Evolutionary conservation across 1,284 basidiomycete genomes (phyloP).

Genomic region (Heterobasidion parviporum): DNA sequence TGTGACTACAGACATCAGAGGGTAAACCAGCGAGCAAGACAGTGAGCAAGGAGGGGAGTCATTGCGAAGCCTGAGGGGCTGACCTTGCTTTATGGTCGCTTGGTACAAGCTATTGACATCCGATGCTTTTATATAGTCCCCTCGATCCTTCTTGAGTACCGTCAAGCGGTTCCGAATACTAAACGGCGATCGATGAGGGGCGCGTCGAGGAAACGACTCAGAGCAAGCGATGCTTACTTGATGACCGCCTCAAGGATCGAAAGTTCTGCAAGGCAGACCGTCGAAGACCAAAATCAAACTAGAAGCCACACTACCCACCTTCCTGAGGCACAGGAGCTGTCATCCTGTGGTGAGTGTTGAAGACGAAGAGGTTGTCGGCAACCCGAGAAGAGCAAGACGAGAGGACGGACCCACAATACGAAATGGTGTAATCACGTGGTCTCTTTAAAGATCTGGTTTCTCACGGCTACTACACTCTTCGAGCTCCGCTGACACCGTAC

Average conservation of each 20-base stretch:
- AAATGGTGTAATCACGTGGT: no score
- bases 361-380: no score
- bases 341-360: slow-evolving; percentile 28
- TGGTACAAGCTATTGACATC: slow-evolving; percentile 95
- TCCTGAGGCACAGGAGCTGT: slow-evolving; percentile 65
- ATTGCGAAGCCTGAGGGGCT: slow-evolving; percentile 7
- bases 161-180: slow-evolving; percentile 90
- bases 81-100: slow-evolving; percentile 91
- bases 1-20: slow-evolving; percentile 52
- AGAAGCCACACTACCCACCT: slow-evolving; percentile 26
- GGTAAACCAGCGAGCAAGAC: slow-evolving; percentile 3
- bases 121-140: slow-evolving; percentile 83
- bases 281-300: slow-evolving; percentile 9
- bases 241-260: slow-evolving; percentile 94
- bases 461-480: no score
- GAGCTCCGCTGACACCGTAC: no score
- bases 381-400: no score
- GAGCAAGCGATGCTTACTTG: slow-evolving; percentile 47
- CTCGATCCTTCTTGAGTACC: slow-evolving; percentile 83
- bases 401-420: no score
- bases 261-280: slow-evolving; percentile 48
- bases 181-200: slow-evolving; percentile 14
- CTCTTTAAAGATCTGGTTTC: no score
- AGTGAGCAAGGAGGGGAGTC: slow-evolving; percentile 2
- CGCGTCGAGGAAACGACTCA: slow-evolving; percentile 3